Conservation (phyloP, 768 basidiomycete genomes). For the Kwoniella mangroviensis region DNA sequence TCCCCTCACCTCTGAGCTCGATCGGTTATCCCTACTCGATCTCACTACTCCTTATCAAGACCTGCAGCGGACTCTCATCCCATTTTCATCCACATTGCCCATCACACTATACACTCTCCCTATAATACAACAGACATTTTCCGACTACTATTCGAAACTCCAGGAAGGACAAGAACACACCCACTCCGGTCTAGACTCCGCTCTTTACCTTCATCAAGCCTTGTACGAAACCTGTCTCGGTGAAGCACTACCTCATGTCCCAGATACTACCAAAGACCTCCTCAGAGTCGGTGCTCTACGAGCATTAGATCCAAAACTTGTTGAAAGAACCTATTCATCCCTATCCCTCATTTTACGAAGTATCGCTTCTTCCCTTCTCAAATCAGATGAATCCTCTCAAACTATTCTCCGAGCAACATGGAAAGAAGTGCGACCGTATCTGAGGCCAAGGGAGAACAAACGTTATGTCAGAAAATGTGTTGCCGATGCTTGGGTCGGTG, state of each 20-base stretch:
- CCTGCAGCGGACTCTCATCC: constrained; percentile 43
- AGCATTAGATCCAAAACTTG: constrained; percentile 50
- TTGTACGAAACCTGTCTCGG: constrained; percentile 52
- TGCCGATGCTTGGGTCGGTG: constrained; percentile 85
- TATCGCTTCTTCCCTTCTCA: constrained; percentile 43
- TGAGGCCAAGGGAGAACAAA: constrained; percentile 46
- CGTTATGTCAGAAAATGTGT: constrained; percentile 59
- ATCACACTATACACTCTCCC: constrained; percentile 54
- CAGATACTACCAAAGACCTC: constrained; percentile 36
- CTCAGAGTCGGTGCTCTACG: constrained; percentile 43
- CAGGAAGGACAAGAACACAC: constrained; percentile 38
- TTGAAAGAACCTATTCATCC: constrained; percentile 55
- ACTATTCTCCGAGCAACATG: constrained; percentile 34
- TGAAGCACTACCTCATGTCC: constrained; percentile 40
- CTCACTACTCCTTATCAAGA: constrained; percentile 53
- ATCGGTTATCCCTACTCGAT: constrained; percentile 55
- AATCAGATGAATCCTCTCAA: constrained; percentile 24
- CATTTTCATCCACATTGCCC: constrained; percentile 53
- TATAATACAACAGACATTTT: constrained; percentile 39
- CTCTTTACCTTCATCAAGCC: constrained; percentile 52
- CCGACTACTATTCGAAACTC: constrained; percentile 43
- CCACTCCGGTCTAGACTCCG: constrained; percentile 52
- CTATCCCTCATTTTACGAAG: constrained; percentile 52
- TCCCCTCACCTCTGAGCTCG: constrained; percentile 52
- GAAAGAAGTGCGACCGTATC: constrained; percentile 45